Evolutionary conservation across 805 yeast species (phyloP).

Genomic region (Kuraishia ogatae): DNA sequence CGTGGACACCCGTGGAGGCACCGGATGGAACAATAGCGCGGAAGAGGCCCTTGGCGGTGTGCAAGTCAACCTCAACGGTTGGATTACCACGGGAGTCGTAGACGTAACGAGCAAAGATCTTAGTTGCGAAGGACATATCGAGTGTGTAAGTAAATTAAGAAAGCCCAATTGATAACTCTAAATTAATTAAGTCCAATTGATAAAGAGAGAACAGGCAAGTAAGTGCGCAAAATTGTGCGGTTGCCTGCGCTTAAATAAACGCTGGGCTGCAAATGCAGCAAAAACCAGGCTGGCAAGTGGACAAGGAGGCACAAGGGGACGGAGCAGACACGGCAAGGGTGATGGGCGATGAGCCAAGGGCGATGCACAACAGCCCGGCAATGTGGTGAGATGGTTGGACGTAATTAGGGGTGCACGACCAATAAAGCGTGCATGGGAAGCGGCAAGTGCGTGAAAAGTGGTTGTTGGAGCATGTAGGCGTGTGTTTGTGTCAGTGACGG

Average conservation of each 20-base stretch:
- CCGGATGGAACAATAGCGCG: conserved; percentile 99
- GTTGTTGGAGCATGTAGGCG: neutral
- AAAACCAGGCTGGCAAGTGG: too few relatives aligned
- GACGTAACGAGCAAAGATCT: conserved; percentile 90
- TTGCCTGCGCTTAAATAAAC: neutral
- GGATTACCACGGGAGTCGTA: conserved; percentile 99
- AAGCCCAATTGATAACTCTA: neutral
- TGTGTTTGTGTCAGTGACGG: too few relatives aligned
- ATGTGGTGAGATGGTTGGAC: neutral
- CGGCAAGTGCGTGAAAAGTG: neutral
- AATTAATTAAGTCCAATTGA: neutral
- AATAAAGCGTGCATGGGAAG: too few relatives aligned
- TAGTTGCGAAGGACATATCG: conserved; percentile 52
- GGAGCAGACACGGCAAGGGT: neutral
- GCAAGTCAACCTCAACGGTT: conserved; percentile 96
- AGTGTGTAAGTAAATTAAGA: too few relatives aligned
- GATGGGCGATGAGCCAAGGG: neutral
- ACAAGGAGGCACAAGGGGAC: neutral
- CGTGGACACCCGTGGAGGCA: conserved; percentile 98
- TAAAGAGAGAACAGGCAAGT: too few relatives aligned
- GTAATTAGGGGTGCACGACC: neutral
- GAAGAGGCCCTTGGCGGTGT: conserved; percentile 90
- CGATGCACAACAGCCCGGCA: neutral
- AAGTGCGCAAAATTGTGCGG: neutral
- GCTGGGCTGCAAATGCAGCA: neutral